A percentile compares a stretch with the other conserved stretches of the same genome.
These are phyloP conservation scores for Pistacia vera DNA, from an alignment of 345 rosid genomes.

Conservation along the genomic window DNA sequence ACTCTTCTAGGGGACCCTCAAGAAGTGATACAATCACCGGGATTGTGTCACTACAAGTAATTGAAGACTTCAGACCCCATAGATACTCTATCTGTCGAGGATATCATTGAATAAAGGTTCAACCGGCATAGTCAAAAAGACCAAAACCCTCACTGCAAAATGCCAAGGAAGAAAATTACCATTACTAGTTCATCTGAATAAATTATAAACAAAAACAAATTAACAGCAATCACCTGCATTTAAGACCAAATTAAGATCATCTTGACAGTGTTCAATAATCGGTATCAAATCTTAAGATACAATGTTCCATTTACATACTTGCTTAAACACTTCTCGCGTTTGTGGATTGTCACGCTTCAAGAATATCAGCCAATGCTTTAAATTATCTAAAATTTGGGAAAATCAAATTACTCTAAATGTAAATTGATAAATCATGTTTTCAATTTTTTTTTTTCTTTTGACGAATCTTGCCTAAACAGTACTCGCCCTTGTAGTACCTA, in stretches of 20 bases:
- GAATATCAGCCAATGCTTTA: too few relatives aligned
- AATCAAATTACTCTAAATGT: too few relatives aligned
- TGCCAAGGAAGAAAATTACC: conserved; percentile 23
- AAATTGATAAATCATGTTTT: too few relatives aligned
- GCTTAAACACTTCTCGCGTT: too few relatives aligned
- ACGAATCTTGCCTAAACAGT: too few relatives aligned
- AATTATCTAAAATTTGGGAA: too few relatives aligned
- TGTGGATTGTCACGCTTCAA: too few relatives aligned
- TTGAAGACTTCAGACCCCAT: conserved; percentile 61
- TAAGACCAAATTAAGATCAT: too few relatives aligned
- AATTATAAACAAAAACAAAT: neutral
- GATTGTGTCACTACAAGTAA: conserved; percentile 35
- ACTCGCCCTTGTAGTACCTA: too few relatives aligned
- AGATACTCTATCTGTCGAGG: conserved; percentile 82
- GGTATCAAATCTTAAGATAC: too few relatives aligned
- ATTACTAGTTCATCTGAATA: neutral
- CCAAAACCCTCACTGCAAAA: conserved; percentile 80
- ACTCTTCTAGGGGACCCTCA: conserved; percentile 81
- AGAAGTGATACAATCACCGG: conserved; percentile 69
- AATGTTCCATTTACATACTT: too few relatives aligned
- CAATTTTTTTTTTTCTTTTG: too few relatives aligned
- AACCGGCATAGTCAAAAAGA: conserved; percentile 85
- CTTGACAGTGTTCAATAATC: conserved; percentile 1
- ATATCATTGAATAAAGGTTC: conserved; percentile 76
- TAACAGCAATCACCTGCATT: neutral